phyloP scores from a whole-genome alignment of 116 monocot species.

The Thalassia testudinum region DNA sequence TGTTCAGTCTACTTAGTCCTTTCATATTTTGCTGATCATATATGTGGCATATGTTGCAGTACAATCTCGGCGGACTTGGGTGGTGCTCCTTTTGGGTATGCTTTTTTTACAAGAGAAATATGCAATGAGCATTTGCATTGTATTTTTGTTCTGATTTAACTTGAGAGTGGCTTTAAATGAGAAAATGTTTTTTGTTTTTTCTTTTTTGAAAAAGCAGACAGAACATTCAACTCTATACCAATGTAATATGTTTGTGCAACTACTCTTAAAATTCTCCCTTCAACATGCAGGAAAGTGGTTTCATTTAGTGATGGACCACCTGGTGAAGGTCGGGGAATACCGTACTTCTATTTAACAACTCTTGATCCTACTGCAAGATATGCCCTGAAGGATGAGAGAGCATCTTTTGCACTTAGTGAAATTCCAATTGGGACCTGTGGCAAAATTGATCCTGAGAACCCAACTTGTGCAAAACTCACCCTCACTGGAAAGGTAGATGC shows the following conservation, averaged over 20 bases:
- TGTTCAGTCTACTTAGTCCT: neutral
- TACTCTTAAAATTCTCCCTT: neutral
- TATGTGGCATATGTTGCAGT: conserved; percentile 23
- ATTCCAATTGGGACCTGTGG: conserved; percentile 69
- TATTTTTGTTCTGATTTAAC: neutral
- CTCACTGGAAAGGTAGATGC: conserved; percentile 62
- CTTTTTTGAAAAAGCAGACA: neutral
- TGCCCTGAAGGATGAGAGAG: conserved; percentile 49
- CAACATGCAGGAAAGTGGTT: conserved; percentile 62
- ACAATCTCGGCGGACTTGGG: conserved; percentile 55
- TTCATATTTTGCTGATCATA: neutral
- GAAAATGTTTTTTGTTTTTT: neutral
- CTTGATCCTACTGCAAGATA: conserved; percentile 79
- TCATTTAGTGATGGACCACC: conserved; percentile 88
- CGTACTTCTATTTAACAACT: conserved; percentile 70
- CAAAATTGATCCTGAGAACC: conserved; percentile 69
- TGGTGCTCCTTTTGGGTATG: conserved; percentile 88
- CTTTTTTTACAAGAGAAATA: neutral
- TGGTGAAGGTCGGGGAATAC: conserved; percentile 41
- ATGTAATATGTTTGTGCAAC: neutral
- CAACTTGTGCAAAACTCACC: conserved; percentile 78
- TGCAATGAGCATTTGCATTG: neutral
- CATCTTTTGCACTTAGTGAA: conserved; percentile 70
- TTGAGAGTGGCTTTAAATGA: neutral
- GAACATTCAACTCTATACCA: neutral